phyloP scores from a whole-genome alignment of 805 yeast species.

The Starmerella ratchasimensis region DNA sequence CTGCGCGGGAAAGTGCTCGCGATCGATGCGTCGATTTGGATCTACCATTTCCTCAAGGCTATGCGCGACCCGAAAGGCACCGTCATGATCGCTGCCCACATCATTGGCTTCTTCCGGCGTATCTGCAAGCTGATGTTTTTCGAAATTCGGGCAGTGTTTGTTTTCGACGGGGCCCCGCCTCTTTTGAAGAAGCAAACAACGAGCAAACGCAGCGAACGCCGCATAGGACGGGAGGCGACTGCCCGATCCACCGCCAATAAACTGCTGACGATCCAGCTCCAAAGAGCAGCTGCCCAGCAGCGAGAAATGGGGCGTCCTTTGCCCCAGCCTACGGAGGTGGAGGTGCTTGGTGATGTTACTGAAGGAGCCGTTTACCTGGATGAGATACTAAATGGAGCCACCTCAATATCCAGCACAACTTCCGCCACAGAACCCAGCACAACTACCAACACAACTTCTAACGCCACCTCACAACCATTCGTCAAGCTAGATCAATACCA shows the following conservation, averaged over 20 bases:
- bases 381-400: conserved; percentile 21
- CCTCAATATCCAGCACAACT: not conserved
- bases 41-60: conserved; percentile 90
- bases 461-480: conserved; percentile 25
- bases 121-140: conserved; percentile 79
- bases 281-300: conserved; percentile 31
- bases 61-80: conserved; percentile 79
- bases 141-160: conserved; percentile 64
- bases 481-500: conserved; percentile 69
- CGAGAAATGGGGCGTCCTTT: not conserved
- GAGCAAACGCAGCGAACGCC: conserved; percentile 50
- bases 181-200: conserved; percentile 66
- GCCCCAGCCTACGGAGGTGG: not conserved
- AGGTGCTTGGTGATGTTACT: conserved; percentile 14
- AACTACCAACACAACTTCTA: too few species aligned
- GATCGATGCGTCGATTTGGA: conserved; percentile 98
- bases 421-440: not conserved
- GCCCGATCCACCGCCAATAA: conserved; percentile 66
- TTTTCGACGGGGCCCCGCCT: conserved; percentile 65
- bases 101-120: conserved; percentile 89
- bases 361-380: conserved; percentile 26
- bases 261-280: conserved; percentile 66
- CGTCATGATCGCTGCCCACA: conserved; percentile 63
- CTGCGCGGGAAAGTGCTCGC: conserved; percentile 68
- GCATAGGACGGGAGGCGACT: conserved; percentile 60